Evolutionary conservation across 257 asterid genomes (phyloP).

Genomic region (Gardenia jasminoides): DNA sequence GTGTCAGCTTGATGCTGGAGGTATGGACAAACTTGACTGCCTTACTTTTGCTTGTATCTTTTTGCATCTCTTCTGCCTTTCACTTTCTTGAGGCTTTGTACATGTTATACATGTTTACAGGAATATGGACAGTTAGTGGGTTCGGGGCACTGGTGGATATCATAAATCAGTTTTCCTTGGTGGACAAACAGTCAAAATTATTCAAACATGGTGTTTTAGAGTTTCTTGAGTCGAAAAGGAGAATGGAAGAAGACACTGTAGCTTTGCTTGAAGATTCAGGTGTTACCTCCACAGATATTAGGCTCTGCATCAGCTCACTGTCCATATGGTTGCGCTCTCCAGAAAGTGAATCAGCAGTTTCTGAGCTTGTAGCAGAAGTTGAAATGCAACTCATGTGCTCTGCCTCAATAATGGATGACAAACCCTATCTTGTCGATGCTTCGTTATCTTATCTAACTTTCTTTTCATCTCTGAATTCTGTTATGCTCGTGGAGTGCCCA

Average conservation of each 20-base stretch:
- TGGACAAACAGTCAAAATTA: conserved; percentile 44
- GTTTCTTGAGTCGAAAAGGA: conserved; percentile 50
- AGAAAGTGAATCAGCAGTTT: conserved; percentile 46
- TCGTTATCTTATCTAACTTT: conserved; percentile 59
- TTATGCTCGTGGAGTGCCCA: conserved; percentile 65
- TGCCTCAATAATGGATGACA: conserved; percentile 47
- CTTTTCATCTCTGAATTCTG: conserved; percentile 69
- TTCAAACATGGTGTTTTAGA: conserved; percentile 53
- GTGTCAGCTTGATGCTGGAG: conserved; percentile 63
- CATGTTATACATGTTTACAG: conserved; percentile 42
- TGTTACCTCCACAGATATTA: conserved; percentile 45
- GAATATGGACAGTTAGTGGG: conserved; percentile 50
- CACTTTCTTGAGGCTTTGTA: neutral
- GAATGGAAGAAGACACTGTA: conserved; percentile 33
- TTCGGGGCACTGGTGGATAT: conserved; percentile 53
- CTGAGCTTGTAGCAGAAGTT: conserved; percentile 67
- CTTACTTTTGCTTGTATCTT: conserved; percentile 7
- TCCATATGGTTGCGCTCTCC: conserved; percentile 49
- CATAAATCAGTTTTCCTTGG: conserved; percentile 67
- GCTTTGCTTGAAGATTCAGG: conserved; percentile 38
- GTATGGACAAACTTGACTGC: conserved; percentile 34
- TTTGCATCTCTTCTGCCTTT: conserved; percentile 6
- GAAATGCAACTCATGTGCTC: conserved; percentile 61
- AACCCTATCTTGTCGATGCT: conserved; percentile 39
- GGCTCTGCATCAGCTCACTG: conserved; percentile 54